phyloP scores from a whole-genome alignment of 352 stramenopile species.

The Ochromonadaceae sp. region DNA sequence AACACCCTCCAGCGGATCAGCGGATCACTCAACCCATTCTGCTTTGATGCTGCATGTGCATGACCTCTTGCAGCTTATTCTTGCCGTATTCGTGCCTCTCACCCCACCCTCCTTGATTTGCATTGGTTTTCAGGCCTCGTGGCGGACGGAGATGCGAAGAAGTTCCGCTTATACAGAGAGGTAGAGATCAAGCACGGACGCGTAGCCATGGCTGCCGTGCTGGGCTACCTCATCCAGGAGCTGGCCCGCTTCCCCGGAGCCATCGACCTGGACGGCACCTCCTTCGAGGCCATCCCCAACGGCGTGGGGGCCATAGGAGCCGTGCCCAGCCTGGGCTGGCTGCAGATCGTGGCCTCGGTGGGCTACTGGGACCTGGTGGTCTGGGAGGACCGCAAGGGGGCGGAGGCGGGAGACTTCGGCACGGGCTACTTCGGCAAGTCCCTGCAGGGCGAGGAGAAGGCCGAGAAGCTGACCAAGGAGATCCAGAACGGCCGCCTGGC shows the following conservation, averaged over 20 bases:
- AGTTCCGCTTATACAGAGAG: slow-evolving; percentile 10
- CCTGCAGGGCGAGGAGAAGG: slow-evolving; percentile 22
- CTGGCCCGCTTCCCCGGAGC: slow-evolving; percentile 25
- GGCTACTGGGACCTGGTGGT: slow-evolving; percentile 21
- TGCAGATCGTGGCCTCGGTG: slow-evolving; percentile 35
- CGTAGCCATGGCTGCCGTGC: slow-evolving; percentile 21
- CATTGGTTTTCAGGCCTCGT: not conserved
- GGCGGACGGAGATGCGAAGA: not conserved
- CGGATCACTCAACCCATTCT: too few relatives aligned
- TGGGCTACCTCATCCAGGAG: slow-evolving; percentile 23
- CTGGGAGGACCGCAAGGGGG: slow-evolving; percentile 19
- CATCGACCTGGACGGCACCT: slow-evolving; percentile 27
- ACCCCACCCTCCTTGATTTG: too few relatives aligned
- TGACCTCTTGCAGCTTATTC: too few relatives aligned
- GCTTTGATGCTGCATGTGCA: too few relatives aligned
- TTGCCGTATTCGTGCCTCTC: too few relatives aligned
- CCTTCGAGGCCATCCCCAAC: slow-evolving; percentile 37
- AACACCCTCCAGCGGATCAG: too few relatives aligned
- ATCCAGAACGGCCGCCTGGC: slow-evolving; percentile 30
- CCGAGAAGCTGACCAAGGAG: slow-evolving; percentile 27
- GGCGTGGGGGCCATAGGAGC: slow-evolving; percentile 32
- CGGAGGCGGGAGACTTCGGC: slow-evolving; percentile 20
- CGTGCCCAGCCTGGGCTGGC: slow-evolving; percentile 31
- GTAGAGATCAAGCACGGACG: slow-evolving; percentile 24
- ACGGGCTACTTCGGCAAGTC: slow-evolving; percentile 26